phyloP scores from a whole-genome alignment of 306 rosid species.

The Medicago ruthenica region DNA sequence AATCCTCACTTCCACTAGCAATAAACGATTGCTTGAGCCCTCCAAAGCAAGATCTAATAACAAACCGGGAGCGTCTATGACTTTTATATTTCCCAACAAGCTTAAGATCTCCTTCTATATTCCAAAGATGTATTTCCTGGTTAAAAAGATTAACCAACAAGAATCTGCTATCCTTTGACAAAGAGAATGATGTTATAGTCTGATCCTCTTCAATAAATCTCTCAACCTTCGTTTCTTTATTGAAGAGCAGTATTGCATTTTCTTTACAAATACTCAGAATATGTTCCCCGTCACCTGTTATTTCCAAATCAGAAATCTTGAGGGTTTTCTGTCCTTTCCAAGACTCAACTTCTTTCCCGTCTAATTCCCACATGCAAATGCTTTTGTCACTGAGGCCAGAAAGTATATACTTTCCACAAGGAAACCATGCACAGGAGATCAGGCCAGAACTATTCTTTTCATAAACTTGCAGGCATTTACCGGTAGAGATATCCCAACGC shows the following conservation, averaged over 20 bases:
- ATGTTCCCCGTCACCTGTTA: constrained; percentile 72
- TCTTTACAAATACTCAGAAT: constrained; percentile 70
- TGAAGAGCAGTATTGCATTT: constrained; percentile 60
- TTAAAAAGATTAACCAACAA: constrained; percentile 81
- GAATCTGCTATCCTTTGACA: constrained; percentile 76
- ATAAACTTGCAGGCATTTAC: constrained; percentile 79
- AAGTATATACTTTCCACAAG: constrained; percentile 75
- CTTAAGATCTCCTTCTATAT: constrained; percentile 61
- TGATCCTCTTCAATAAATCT: constrained; percentile 72
- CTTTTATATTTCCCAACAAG: constrained; percentile 72
- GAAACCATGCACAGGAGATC: constrained; percentile 91
- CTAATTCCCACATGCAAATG: constrained; percentile 85
- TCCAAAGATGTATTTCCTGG: constrained; percentile 96
- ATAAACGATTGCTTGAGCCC: constrained; percentile 80
- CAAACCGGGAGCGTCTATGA: constrained; percentile 74
- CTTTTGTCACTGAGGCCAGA: constrained; percentile 85
- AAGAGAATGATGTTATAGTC: constrained; percentile 73
- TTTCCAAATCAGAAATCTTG: constrained; percentile 85
- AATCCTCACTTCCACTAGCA: constrained; percentile 98
- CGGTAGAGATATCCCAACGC: constrained; percentile 88
- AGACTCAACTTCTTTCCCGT: constrained; percentile 84
- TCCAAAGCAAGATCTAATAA: constrained; percentile 89
- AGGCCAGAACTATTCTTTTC: constrained; percentile 74
- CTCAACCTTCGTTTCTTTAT: constrained; percentile 72
- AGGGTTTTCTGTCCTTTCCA: constrained; percentile 82